Conservation (phyloP, 1,139 yeast genomes). For the Candida sp. region DNA sequence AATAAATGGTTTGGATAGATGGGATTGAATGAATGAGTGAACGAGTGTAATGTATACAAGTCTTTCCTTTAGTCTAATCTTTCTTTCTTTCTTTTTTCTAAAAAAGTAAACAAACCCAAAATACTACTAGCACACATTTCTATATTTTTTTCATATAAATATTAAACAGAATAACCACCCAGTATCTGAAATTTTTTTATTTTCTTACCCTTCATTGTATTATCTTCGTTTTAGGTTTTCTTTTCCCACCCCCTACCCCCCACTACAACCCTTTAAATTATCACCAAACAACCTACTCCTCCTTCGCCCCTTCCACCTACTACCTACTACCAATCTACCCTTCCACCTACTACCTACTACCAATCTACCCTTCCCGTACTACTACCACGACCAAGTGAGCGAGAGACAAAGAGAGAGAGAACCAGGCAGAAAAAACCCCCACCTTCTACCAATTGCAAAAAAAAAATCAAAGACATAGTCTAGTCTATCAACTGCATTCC, state of each 20-base stretch:
- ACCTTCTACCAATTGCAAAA: not conserved
- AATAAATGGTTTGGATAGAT: not conserved
- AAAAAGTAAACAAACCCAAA: conserved; percentile 2
- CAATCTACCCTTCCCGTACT: not conserved
- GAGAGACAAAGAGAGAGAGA: not conserved
- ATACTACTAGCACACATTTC: not conserved
- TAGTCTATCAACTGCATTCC: too few relatives aligned
- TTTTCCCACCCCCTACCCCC: not conserved
- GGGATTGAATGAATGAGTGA: not conserved
- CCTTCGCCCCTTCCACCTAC: not conserved
- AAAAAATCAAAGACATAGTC: too few relatives aligned
- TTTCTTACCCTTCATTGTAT: not conserved
- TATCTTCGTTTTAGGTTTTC: not conserved
- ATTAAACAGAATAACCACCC: not conserved
- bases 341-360: not conserved
- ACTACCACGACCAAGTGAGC: not conserved
- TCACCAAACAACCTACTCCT: not conserved
- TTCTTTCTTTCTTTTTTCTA: not conserved
- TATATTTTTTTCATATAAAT: not conserved
- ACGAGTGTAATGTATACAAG: not conserved
- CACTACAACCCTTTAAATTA: not conserved
- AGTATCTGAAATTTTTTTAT: not conserved
- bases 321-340: not conserved
- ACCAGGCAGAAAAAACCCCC: not conserved
- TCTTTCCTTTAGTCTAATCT: not conserved